A percentile compares a stretch with the other conserved stretches of the same genome.
phyloP scores from a whole-genome alignment of 2,329 filamentous ascomycete species.

The Trichoderma cornu-damae region DNA sequence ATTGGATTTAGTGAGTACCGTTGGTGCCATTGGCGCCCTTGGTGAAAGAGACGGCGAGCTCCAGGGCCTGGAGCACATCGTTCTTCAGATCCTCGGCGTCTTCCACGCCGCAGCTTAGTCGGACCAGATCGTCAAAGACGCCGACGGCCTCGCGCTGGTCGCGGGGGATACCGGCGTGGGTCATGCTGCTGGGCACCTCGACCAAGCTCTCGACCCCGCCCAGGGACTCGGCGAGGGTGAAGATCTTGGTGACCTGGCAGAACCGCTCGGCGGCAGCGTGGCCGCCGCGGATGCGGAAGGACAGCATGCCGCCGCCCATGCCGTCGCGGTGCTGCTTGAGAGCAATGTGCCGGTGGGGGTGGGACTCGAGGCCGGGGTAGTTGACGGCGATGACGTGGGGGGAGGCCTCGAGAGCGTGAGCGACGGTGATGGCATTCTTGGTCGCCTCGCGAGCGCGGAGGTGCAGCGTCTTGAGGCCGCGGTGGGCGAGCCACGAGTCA shows the following conservation, averaged over 20 bases:
- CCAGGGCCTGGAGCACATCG: constrained; percentile 78
- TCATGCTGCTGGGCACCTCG: constrained; percentile 94
- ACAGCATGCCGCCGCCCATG: constrained; percentile 95
- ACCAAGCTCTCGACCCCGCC: constrained; percentile 89
- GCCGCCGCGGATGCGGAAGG: constrained; percentile 88
- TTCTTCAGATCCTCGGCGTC: constrained; percentile 76
- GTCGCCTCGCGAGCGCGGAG: constrained; percentile 82
- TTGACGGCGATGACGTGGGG: constrained; percentile 84
- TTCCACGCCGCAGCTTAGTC: constrained; percentile 91
- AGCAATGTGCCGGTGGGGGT: constrained; percentile 80
- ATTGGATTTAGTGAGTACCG: constrained; percentile 18
- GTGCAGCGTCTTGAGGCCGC: constrained; percentile 94
- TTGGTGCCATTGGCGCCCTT: constrained; percentile 30
- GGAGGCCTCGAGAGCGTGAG: constrained; percentile 69
- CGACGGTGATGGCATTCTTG: constrained; percentile 73
- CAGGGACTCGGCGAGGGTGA: constrained; percentile 86
- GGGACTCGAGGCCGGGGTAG: constrained; percentile 86
- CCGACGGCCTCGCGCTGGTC: constrained; percentile 88
- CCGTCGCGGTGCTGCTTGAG: constrained; percentile 87
- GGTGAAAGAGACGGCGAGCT: constrained; percentile 56
- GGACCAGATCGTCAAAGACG: constrained; percentile 89
- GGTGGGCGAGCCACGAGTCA: constrained; percentile 96
- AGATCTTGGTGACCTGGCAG: constrained; percentile 83
- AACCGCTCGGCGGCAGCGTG: constrained; percentile 82
- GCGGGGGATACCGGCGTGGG: constrained; percentile 87